phyloP scores from a whole-genome alignment of 176 grass and related monocot species.

The Microstegium vimineum region DNA sequence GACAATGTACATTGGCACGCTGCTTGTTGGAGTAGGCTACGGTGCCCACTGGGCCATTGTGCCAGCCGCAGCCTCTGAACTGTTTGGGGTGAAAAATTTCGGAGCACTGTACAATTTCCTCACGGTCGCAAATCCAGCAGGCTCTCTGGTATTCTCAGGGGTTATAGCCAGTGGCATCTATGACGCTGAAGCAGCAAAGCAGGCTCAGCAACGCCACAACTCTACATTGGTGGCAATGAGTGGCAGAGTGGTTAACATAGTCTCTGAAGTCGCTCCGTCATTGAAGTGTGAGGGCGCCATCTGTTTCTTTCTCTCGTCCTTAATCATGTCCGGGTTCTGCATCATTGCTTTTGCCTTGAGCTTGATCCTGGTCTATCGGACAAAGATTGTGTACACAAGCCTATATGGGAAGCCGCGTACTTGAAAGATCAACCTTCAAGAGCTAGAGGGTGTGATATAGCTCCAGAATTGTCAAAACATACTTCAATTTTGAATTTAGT shows the following conservation, averaged over 20 bases:
- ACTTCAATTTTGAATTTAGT: not conserved
- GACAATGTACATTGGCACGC: slow-evolving; percentile 49
- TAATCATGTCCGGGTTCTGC: slow-evolving; percentile 88
- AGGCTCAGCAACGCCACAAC: slow-evolving; percentile 47
- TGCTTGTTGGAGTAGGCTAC: slow-evolving; percentile 51
- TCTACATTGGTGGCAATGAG: slow-evolving; percentile 23
- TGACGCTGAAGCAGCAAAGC: slow-evolving; percentile 73
- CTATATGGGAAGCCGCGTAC: slow-evolving; percentile 46
- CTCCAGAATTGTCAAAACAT: not conserved
- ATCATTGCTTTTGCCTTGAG: slow-evolving; percentile 59
- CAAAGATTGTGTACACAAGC: slow-evolving; percentile 67
- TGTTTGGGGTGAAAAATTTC: slow-evolving; percentile 73
- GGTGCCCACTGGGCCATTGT: slow-evolving; percentile 64
- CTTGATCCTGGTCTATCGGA: slow-evolving; percentile 62
- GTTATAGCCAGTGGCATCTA: slow-evolving; percentile 89
- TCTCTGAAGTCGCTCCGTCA: slow-evolving; percentile 20
- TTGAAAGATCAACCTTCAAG: not conserved
- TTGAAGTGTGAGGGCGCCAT: slow-evolving; percentile 67
- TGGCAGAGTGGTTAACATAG: slow-evolving; percentile 17
- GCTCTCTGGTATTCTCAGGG: slow-evolving; percentile 89
- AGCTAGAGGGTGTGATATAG: not conserved
- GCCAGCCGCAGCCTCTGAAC: slow-evolving; percentile 52
- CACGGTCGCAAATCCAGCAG: slow-evolving; percentile 69
- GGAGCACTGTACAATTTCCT: slow-evolving; percentile 62
- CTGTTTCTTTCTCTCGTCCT: slow-evolving; percentile 83